phyloP scores from a whole-genome alignment of 1,139 yeast species.

The Martiniozyma asiatica region DNA sequence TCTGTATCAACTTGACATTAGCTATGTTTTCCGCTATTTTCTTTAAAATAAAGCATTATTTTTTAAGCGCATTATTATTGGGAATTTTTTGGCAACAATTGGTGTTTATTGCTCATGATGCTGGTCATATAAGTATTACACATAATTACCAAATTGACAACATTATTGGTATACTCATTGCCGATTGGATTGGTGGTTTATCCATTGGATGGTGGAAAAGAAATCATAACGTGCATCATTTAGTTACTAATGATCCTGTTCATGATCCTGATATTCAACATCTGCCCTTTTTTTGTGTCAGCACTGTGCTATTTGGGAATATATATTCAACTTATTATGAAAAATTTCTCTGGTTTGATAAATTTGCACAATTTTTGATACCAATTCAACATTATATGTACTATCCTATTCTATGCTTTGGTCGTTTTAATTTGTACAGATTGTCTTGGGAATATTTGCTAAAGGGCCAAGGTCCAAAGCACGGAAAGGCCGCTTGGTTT shows the following conservation, averaged over 20 bases:
- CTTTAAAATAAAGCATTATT: slow-evolving; percentile 33
- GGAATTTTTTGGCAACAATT: slow-evolving; percentile 87
- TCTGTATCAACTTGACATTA: slow-evolving; percentile 45
- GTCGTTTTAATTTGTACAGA: slow-evolving; percentile 74
- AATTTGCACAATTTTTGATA: slow-evolving; percentile 43
- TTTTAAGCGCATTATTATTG: slow-evolving; percentile 48
- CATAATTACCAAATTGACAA: slow-evolving; percentile 76
- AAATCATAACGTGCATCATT: slow-evolving; percentile 83
- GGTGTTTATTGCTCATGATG: slow-evolving; percentile 81
- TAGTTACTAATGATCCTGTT: slow-evolving; percentile 79
- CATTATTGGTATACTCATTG: slow-evolving; percentile 58
- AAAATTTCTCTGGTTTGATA: slow-evolving; percentile 53
- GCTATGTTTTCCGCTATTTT: slow-evolving; percentile 40
- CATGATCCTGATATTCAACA: slow-evolving; percentile 95
- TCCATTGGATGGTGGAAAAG: slow-evolving; percentile 94
- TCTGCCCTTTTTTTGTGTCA: slow-evolving; percentile 81
- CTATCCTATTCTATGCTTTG: slow-evolving; percentile 72
- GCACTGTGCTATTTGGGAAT: slow-evolving; percentile 52
- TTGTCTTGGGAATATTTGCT: slow-evolving; percentile 70
- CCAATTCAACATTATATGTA: slow-evolving; percentile 60
- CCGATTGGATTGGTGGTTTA: slow-evolving; percentile 76
- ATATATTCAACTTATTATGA: slow-evolving; percentile 77
- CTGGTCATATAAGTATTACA: slow-evolving; percentile 76
- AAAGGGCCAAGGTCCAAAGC: slow-evolving; percentile 62
- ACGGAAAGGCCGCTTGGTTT: slow-evolving; percentile 80